Base-by-base conservation (phyloP, 1,139 yeast genomes). In the Pichia sp. region DNA sequence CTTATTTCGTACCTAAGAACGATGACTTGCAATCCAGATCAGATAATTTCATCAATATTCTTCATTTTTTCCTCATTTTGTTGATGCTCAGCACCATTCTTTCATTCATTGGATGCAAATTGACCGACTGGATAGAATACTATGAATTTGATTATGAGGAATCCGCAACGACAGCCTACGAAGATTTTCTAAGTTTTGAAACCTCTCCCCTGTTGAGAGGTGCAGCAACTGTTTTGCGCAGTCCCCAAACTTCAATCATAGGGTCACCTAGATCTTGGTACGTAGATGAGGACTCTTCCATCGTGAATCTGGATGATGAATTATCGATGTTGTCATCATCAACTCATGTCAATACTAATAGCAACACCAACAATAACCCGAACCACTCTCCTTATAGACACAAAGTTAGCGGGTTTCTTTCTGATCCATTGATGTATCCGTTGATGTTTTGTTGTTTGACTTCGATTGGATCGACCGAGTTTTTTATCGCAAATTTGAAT, bases 201-300 rank as follows among this genome's bases (percentile, higher is more conserved):
- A 61, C 71, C 2, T 67, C 71, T 1, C 71, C 71, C 2, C 53
- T 68, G 30, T 56, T 67, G n/a, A 55, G 66, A 6, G 71, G 69
- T 51, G 70, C 69, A 4, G 69, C 61, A 24, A 57, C 63, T 6
- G 64, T 65, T 24, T 54, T 65, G 12, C 65, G 58, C 40, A 58
- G 64, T 4, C 64, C 66, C 1, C 54, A 58, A 27, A 51, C 52
- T 12, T 57, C 63, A 12, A 53, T 64, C 17, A 43, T 65, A 10
- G 69, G 67, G 1, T 64, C 68, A 4, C 70, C 70, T 36, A 46
- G 60, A 30, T 60, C 65, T 3, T 63, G 65, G 63, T 63, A 65
- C 48, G 63, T 60, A 45, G 66, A 63, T 17, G 67, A 62, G 31
- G 54, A 50, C 16, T 54, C 63, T 3, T 60, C 63, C 9, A 49